Conservation (phyloP, 805 yeast species). For the Vanderwaltozyma tropicalis region DNA sequence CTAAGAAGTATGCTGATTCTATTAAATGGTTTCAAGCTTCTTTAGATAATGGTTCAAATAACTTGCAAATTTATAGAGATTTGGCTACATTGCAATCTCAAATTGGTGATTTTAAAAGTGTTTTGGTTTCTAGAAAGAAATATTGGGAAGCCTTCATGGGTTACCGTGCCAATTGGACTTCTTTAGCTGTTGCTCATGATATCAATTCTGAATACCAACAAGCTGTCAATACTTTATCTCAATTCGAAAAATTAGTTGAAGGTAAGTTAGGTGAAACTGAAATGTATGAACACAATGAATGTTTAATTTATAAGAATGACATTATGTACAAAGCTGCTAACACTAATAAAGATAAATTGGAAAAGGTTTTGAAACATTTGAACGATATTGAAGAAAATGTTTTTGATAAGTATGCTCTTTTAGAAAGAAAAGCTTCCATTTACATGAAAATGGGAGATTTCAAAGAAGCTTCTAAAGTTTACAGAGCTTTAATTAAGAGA, state of each 20-base stretch:
- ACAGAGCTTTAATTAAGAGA: slow-evolving; percentile 62
- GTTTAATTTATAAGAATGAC: slow-evolving; percentile 60
- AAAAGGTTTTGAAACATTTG: slow-evolving; percentile 53
- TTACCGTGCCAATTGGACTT: slow-evolving; percentile 84
- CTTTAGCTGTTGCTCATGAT: slow-evolving; percentile 76
- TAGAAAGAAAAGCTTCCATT: slow-evolving; percentile 60
- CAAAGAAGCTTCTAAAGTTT: slow-evolving; percentile 57
- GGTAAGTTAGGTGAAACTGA: slow-evolving; percentile 61
- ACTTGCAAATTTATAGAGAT: slow-evolving; percentile 73
- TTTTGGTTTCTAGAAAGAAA: slow-evolving; percentile 52
- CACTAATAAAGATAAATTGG: slow-evolving; percentile 29
- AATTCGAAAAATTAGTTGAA: slow-evolving; percentile 65
- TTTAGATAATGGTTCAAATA: slow-evolving; percentile 64
- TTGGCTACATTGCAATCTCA: slow-evolving; percentile 73
- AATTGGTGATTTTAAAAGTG: slow-evolving; percentile 56
- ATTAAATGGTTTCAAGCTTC: slow-evolving; percentile 69
- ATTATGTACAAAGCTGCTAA: slow-evolving; percentile 57
- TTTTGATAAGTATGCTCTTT: slow-evolving; percentile 47
- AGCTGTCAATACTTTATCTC: slow-evolving; percentile 61
- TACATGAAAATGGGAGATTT: slow-evolving; percentile 44
- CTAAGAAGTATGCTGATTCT: slow-evolving; percentile 64
- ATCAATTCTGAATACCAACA: slow-evolving; percentile 54
- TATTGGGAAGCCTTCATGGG: slow-evolving; percentile 69
- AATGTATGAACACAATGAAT: slow-evolving; percentile 70
- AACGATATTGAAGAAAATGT: slow-evolving; percentile 43